Conservation (phyloP, 2,329 filamentous ascomycete genomes). For the Pseudogymnoascus sp. region DNA sequence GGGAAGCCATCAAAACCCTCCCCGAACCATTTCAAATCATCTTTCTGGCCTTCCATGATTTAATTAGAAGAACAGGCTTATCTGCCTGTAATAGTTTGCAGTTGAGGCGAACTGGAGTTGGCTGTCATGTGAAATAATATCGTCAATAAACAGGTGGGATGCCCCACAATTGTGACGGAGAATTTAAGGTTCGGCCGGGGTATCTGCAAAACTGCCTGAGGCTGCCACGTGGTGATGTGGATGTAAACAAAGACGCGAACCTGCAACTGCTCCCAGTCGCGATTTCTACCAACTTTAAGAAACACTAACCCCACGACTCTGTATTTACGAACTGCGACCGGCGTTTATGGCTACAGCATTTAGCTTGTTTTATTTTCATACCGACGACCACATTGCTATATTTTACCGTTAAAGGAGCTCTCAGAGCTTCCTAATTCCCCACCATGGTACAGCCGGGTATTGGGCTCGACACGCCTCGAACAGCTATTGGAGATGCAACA, state of each 20-base stretch:
- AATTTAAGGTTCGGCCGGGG: constrained; percentile 11
- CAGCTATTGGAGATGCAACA: constrained; percentile 75
- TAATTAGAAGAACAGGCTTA: not conserved
- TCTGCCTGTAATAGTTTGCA: not conserved
- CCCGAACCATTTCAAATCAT: constrained; percentile 58
- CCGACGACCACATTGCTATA: constrained; percentile 6
- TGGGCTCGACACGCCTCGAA: constrained; percentile 76
- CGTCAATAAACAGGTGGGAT: not conserved
- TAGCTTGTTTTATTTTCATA: not conserved
- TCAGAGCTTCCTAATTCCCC: constrained; percentile 20
- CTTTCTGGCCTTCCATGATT: constrained; percentile 34
- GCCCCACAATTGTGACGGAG: constrained; percentile 1
- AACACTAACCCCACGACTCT: not conserved
- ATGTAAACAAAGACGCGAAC: constrained; percentile 11
- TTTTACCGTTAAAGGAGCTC: not conserved
- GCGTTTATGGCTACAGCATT: constrained; percentile 9
- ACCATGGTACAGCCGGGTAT: constrained; percentile 59
- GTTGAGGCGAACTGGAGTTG: not conserved
- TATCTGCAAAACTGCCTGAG: constrained; percentile 4
- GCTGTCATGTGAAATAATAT: constrained; percentile 8
- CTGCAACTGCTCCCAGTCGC: not conserved
- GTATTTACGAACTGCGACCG: constrained; percentile 9
- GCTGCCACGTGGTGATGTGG: constrained; percentile 4
- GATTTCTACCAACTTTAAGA: not conserved
- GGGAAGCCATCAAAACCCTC: constrained; percentile 53